phyloP scores from a whole-genome alignment of 108 stramenopile species.

The Seminavis robusta region DNA sequence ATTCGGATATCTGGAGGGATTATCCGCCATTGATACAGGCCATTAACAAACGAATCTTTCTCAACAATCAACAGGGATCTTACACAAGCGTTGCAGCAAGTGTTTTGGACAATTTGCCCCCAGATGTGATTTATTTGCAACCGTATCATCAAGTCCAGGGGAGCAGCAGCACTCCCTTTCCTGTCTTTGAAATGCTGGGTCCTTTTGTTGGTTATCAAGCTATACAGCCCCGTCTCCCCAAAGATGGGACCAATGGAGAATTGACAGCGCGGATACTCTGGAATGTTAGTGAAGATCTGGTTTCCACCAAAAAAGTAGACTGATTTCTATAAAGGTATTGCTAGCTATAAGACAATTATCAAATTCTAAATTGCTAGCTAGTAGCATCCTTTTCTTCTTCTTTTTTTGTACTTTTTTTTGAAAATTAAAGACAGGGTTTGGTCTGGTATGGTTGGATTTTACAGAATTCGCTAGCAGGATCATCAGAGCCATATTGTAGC shows the following conservation, averaged over 20 bases:
- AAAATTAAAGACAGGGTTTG: too few relatives aligned
- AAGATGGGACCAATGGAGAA: constrained; percentile 11
- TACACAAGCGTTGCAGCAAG: constrained; percentile 45
- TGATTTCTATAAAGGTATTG: too few relatives aligned
- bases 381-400: too few relatives aligned
- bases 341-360: too few relatives aligned
- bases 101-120: constrained; percentile 12
- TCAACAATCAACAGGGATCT: constrained; percentile 40
- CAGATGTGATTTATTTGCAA: constrained; percentile 43
- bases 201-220: constrained; percentile 42
- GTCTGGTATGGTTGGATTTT: too few relatives aligned
- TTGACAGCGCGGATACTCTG: constrained; percentile 29
- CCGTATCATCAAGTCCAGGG: constrained; percentile 46
- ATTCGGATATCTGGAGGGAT: constrained; percentile 58
- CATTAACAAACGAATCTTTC: constrained; percentile 31
- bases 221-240: constrained; percentile 46
- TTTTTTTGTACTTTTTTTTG: too few relatives aligned
- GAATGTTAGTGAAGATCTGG: constrained; percentile 34
- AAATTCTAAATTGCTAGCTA: too few relatives aligned
- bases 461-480: too few relatives aligned
- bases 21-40: constrained; percentile 26
- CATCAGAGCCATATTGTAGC: too few relatives aligned
- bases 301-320: too few relatives aligned
- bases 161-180: constrained; percentile 18
- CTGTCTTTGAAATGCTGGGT: constrained; percentile 55